These are phyloP conservation scores for Penicillium odoratum DNA, from an alignment of 495 filamentous ascomycete genomes.

Conservation along the genomic window DNA sequence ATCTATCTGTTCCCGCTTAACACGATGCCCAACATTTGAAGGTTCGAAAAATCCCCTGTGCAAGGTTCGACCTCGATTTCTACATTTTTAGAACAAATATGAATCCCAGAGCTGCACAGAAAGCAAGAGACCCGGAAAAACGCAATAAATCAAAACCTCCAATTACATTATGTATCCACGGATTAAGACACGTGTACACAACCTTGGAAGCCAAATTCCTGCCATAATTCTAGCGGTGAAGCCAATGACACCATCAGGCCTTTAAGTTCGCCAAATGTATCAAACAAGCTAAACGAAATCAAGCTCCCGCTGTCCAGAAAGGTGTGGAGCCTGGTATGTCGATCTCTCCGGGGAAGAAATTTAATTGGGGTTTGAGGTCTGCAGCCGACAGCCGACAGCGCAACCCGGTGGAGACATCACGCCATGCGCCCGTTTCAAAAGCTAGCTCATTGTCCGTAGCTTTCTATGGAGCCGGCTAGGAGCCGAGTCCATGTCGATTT, in stretches of 20 bases:
- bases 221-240: not conserved
- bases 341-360: not conserved
- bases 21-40: too few relatives aligned
- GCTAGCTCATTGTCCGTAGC: not conserved
- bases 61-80: too few relatives aligned
- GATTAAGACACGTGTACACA: too few relatives aligned
- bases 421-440: slow-evolving; percentile 2
- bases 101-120: too few relatives aligned
- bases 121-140: too few relatives aligned
- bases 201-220: not conserved
- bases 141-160: too few relatives aligned
- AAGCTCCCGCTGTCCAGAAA: not conserved
- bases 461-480: not conserved
- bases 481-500: too few relatives aligned
- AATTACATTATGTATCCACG: too few relatives aligned
- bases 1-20: too few relatives aligned
- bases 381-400: slow-evolving; percentile 4
- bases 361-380: not conserved
- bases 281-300: not conserved
- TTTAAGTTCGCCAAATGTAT: not conserved
- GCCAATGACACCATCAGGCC: not conserved
- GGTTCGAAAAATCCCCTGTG: too few relatives aligned
- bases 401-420: slow-evolving; percentile 2
- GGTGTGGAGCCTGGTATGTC: not conserved
- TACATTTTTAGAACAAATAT: too few relatives aligned